Evolutionary conservation across 2,329 filamentous ascomycete species (phyloP).

Genomic region (Penicillium sp.): DNA sequence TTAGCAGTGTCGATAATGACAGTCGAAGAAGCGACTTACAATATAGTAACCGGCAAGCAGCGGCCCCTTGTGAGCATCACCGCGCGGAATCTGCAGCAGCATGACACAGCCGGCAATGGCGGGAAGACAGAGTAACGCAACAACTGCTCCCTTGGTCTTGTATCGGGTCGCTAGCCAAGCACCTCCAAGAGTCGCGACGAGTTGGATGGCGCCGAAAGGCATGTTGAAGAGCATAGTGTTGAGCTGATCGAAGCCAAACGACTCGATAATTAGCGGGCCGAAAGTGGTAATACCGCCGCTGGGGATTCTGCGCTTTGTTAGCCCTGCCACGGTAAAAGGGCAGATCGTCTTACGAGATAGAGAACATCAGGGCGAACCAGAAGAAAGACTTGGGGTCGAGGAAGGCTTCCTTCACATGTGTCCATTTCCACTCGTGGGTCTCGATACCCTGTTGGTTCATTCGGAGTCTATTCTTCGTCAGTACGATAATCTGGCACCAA

Average conservation of each 20-base stretch:
- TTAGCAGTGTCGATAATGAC: neutral
- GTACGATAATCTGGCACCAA: neutral
- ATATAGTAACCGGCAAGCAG: conserved; percentile 64
- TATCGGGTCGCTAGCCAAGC: conserved; percentile 60
- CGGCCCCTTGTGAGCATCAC: conserved; percentile 52
- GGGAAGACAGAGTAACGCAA: conserved; percentile 60
- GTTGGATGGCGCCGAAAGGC: conserved; percentile 64
- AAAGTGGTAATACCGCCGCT: conserved; percentile 65
- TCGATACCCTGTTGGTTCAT: conserved; percentile 55
- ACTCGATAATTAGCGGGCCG: conserved; percentile 62
- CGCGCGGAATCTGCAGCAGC: conserved; percentile 56
- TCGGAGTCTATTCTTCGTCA: conserved; percentile 43
- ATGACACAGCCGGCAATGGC: conserved; percentile 63
- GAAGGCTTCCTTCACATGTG: conserved; percentile 59
- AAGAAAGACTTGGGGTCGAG: conserved; percentile 66
- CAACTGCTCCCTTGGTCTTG: conserved; percentile 61
- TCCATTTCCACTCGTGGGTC: conserved; percentile 55
- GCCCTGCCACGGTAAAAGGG: neutral
- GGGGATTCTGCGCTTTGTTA: conserved; percentile 48
- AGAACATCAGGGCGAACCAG: conserved; percentile 59
- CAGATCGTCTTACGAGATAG: conserved; percentile 52
- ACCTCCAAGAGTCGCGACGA: conserved; percentile 63
- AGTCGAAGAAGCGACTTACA: conserved; percentile 21
- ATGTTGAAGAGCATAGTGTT: conserved; percentile 65
- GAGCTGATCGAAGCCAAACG: conserved; percentile 62